A percentile compares a stretch with the other conserved stretches of the same genome.
phyloP scores from a whole-genome alignment of 768 basidiomycete genomes.

The Cystobasidium onofrii region DNA sequence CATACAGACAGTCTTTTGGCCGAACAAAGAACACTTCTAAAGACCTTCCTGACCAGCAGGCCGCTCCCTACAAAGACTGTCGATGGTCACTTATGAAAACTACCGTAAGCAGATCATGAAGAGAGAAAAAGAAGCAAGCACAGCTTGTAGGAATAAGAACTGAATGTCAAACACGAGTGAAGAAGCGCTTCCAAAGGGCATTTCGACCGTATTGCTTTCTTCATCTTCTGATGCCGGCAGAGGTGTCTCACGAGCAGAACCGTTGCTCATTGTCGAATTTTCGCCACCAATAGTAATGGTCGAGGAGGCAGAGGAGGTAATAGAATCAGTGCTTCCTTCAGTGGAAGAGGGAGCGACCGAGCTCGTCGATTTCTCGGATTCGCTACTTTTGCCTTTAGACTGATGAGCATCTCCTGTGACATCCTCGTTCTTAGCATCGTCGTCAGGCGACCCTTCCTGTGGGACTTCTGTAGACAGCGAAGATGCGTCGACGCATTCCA shows the following conservation, averaged over 20 bases:
- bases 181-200: background rate
- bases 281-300: too few species aligned
- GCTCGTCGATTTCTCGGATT: background rate
- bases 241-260: too few species aligned
- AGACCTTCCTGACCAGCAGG: too few species aligned
- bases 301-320: too few species aligned
- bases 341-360: background rate
- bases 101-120: background rate
- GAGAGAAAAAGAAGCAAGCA: background rate
- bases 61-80: too few species aligned
- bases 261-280: too few species aligned
- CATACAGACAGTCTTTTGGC: too few species aligned
- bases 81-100: too few species aligned
- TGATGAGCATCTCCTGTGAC: background rate
- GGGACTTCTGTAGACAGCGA: background rate
- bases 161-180: background rate
- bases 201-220: background rate
- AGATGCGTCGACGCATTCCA: background rate
- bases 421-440: background rate
- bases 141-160: background rate
- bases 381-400: background rate
- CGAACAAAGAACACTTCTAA: too few species aligned
- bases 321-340: too few species aligned
- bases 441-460: too few species aligned
- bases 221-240: too few species aligned